Evolutionary conservation across 169 alveolate species (phyloP).

Genomic region (Cryptosporidium xiaoi): DNA sequence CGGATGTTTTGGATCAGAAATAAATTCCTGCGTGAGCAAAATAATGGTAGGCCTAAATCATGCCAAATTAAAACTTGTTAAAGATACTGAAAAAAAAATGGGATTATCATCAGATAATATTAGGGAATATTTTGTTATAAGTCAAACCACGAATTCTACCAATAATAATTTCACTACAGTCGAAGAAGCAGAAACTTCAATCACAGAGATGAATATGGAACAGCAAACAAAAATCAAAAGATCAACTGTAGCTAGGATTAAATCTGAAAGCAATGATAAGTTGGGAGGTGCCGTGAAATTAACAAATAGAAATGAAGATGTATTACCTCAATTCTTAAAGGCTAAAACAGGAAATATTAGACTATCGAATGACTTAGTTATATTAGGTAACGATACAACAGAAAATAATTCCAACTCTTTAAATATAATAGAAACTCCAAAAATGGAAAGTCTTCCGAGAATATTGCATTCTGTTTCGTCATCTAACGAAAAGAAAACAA

Average conservation of each 20-base stretch:
- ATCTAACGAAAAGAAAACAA: slow-evolving; percentile 2
- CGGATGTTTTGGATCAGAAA: slow-evolving; percentile 26
- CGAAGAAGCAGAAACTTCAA: neutral
- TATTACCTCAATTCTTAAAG: neutral
- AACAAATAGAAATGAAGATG: neutral
- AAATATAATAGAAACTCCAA: slow-evolving; percentile 13
- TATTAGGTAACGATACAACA: neutral
- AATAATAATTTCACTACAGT: neutral
- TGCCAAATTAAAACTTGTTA: slow-evolving; percentile 24
- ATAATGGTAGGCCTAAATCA: slow-evolving; percentile 11
- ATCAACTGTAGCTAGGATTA: neutral
- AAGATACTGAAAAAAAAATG: slow-evolving; percentile 46
- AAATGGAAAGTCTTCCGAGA: slow-evolving; percentile 28
- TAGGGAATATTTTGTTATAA: neutral
- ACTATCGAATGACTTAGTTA: neutral
- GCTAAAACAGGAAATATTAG: too few species aligned
- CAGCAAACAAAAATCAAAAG: slow-evolving; percentile 1
- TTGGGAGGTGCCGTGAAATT: neutral
- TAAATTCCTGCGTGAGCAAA: slow-evolving; percentile 1
- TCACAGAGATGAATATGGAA: neutral
- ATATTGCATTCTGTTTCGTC: slow-evolving; percentile 37
- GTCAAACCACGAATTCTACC: neutral
- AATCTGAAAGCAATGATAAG: neutral
- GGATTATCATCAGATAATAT: neutral
- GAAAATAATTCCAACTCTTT: neutral